phyloP scores from a whole-genome alignment of 106 monocot species.

The Dendrobium nobile region DNA sequence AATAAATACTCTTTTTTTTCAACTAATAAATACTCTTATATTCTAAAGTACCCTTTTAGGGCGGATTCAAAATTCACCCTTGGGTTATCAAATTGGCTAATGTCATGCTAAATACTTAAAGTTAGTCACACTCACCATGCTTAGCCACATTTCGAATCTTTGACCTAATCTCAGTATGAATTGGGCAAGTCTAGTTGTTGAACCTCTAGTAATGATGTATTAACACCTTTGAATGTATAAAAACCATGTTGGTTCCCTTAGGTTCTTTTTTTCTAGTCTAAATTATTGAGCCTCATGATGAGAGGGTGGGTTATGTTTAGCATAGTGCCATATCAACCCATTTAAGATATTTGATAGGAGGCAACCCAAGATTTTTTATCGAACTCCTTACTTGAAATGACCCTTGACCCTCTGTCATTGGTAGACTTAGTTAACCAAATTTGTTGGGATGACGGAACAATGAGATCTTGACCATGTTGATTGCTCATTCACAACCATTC shows the following conservation, averaged over 20 bases:
- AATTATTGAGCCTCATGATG: not conserved
- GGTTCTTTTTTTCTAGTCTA: not conserved
- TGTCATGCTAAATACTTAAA: too few species aligned
- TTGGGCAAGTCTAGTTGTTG: too few species aligned
- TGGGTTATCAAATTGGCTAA: too few species aligned
- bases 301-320: not conserved
- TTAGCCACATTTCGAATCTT: too few species aligned
- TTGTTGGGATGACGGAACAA: not conserved
- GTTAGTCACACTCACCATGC: too few species aligned
- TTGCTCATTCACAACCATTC: not conserved
- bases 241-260: not conserved
- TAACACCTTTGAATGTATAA: too few species aligned
- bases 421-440: not conserved
- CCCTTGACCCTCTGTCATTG: not conserved
- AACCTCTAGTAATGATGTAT: too few species aligned
- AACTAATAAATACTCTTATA: too few species aligned
- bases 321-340: not conserved
- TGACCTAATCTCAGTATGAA: too few species aligned
- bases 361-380: not conserved
- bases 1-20: too few species aligned
- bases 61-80: too few species aligned
- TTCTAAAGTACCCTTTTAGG: too few species aligned
- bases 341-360: not conserved
- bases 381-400: not conserved
- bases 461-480: not conserved